These are phyloP conservation scores for Phytophthora sojae DNA, from an alignment of 352 stramenopile genomes.

Conservation along the genomic window DNA sequence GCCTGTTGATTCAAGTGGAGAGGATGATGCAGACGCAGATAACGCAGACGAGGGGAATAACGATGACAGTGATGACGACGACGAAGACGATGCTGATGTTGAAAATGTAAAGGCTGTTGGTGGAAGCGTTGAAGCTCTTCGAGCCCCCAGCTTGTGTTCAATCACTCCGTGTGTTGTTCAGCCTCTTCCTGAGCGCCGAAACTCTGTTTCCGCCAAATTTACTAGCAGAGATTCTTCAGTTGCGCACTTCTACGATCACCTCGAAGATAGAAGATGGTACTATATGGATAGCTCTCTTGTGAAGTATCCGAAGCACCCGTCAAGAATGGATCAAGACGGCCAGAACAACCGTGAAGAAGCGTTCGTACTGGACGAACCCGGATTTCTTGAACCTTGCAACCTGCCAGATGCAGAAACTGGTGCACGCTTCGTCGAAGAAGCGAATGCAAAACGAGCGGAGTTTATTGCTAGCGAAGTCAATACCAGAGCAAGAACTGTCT, in stretches of 20 bases:
- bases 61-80: conserved; percentile 53
- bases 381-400: conserved; percentile 36
- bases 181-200: conserved; percentile 1
- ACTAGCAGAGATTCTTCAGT: conserved; percentile 7
- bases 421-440: conserved; percentile 29
- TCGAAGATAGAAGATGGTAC: conserved; percentile 40
- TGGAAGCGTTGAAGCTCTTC: background rate
- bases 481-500: conserved; percentile 56
- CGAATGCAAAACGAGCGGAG: conserved; percentile 20
- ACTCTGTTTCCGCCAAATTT: conserved; percentile 16
- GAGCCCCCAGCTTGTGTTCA: conserved; percentile 14
- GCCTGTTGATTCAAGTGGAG: conserved; percentile 17
- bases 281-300: conserved; percentile 33
- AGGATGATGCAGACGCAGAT: conserved; percentile 15
- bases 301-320: conserved; percentile 47
- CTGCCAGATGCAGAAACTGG: conserved; percentile 17
- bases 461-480: conserved; percentile 53
- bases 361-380: conserved; percentile 37
- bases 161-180: background rate
- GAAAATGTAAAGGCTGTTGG: conserved; percentile 3
- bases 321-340: conserved; percentile 21
- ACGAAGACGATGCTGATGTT: conserved; percentile 23
- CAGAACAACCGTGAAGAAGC: conserved; percentile 34
- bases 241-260: conserved; percentile 20
- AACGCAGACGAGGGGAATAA: conserved; percentile 44